Conservation (phyloP, 495 filamentous ascomycete species). For the Letharia columbiana region DNA sequence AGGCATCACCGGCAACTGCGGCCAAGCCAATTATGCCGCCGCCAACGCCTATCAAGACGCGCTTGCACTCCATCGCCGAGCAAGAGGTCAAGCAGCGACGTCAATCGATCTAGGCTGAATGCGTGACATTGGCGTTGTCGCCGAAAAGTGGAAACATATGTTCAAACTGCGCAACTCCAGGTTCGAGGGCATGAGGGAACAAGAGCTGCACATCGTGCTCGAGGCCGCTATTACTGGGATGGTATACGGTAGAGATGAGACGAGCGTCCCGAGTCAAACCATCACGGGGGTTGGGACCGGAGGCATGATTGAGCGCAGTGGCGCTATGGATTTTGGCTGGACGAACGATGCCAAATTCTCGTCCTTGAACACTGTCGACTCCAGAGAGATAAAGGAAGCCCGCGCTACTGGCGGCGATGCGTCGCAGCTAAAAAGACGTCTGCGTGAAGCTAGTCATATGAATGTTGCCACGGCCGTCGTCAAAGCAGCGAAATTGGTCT, state of each 20-base stretch:
- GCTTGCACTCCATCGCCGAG: slow-evolving; percentile 35
- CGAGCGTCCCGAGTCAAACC: neutral
- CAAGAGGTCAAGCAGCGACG: slow-evolving; percentile 28
- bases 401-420: neutral
- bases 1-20: slow-evolving; percentile 28
- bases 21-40: slow-evolving; percentile 40
- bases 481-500: neutral
- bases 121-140: slow-evolving; percentile 35
- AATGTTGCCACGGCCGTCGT: neutral
- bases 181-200: slow-evolving; percentile 18
- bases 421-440: neutral
- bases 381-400: neutral
- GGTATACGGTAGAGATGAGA: slow-evolving; percentile 18
- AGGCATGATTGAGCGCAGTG: slow-evolving; percentile 1
- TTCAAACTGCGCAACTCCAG: neutral
- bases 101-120: slow-evolving; percentile 38
- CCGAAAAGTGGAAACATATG: slow-evolving; percentile 12
- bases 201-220: slow-evolving; percentile 23
- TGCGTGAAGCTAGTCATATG: neutral
- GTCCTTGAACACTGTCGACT: neutral
- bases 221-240: slow-evolving; percentile 7
- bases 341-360: slow-evolving; percentile 2
- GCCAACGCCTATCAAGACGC: slow-evolving; percentile 38
- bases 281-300: neutral
- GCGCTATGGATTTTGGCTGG: neutral